These are phyloP conservation scores for Thuidium tamariscinum DNA, from an alignment of 225 moss, liverwort and hornwort genomes.

Conservation along the genomic window DNA sequence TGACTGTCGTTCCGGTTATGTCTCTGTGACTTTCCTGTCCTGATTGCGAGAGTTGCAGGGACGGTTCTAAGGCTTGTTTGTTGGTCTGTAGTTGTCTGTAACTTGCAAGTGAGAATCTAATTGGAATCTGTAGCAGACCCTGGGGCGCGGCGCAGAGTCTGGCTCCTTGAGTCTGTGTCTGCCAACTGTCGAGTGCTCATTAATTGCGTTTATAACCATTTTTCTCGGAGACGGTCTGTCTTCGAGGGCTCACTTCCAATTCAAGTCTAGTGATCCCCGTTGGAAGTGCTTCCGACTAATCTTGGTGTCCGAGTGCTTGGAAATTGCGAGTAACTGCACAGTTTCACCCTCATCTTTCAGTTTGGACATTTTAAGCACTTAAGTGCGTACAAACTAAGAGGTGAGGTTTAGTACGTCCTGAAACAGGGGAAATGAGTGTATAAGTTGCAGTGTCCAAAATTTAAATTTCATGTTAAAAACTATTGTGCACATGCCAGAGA, in stretches of 20 bases:
- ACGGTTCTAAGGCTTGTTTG: background rate
- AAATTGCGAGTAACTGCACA: background rate
- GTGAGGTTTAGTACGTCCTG: background rate
- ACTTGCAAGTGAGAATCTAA: background rate
- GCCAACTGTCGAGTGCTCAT: background rate
- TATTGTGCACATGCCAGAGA: background rate
- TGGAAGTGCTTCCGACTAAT: background rate
- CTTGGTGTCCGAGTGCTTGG: background rate
- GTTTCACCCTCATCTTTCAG: background rate
- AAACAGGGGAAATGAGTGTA: background rate
- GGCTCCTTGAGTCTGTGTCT: background rate
- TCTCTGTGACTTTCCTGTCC: background rate
- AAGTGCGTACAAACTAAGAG: background rate
- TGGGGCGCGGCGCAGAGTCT: background rate
- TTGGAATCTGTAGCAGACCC: background rate
- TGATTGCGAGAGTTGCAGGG: background rate
- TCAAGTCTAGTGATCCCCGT: background rate
- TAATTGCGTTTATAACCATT: background rate
- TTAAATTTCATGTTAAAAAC: background rate
- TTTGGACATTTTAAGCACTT: background rate
- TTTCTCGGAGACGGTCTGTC: background rate
- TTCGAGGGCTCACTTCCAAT: background rate
- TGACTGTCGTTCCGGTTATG: no score
- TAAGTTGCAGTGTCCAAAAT: no score
- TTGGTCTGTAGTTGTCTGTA: background rate